These are phyloP conservation scores for Galerina marginata DNA, from an alignment of 768 basidiomycete genomes.

Conservation along the genomic window DNA sequence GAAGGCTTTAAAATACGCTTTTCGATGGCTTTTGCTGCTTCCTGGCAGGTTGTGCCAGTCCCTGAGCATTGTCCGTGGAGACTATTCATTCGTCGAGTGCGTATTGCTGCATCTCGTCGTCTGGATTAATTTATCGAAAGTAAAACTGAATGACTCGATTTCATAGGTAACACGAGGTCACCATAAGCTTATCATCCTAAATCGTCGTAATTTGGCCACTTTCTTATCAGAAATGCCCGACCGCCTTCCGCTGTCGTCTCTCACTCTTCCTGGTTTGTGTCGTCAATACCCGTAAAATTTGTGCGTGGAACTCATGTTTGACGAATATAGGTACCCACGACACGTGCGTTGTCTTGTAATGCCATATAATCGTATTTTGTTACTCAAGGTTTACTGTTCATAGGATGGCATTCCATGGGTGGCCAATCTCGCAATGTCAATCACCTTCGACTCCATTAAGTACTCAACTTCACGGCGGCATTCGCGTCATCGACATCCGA, in stretches of 20 bases:
- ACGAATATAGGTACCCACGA: constrained; percentile 65
- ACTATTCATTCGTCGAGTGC: constrained; percentile 59
- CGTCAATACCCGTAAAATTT: constrained; percentile 12
- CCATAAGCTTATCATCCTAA: constrained; percentile 59
- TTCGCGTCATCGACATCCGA: constrained; percentile 83
- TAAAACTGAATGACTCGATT: neutral
- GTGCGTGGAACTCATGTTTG: constrained; percentile 2
- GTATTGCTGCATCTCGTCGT: constrained; percentile 19
- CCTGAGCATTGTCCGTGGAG: constrained; percentile 59
- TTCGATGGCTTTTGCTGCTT: constrained; percentile 37
- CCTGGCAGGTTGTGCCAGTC: constrained; percentile 52
- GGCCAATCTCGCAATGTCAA: constrained; percentile 90
- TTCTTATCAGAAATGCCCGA: constrained; percentile 71
- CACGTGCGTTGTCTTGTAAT: constrained; percentile 49
- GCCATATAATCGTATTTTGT: neutral
- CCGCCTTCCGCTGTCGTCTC: constrained; percentile 65
- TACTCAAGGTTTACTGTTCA: constrained; percentile 4
- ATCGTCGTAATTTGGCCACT: constrained; percentile 59
- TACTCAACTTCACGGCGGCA: constrained; percentile 75
- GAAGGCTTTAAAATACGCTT: constrained; percentile 32
- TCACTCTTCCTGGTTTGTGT: constrained; percentile 77
- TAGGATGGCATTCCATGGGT: constrained; percentile 85
- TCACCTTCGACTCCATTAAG: constrained; percentile 61
- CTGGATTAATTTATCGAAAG: neutral
- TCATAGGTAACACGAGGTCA: constrained; percentile 51